Base-by-base conservation (phyloP, 2,329 filamentous ascomycete species). In the Fusarium foetens region DNA sequence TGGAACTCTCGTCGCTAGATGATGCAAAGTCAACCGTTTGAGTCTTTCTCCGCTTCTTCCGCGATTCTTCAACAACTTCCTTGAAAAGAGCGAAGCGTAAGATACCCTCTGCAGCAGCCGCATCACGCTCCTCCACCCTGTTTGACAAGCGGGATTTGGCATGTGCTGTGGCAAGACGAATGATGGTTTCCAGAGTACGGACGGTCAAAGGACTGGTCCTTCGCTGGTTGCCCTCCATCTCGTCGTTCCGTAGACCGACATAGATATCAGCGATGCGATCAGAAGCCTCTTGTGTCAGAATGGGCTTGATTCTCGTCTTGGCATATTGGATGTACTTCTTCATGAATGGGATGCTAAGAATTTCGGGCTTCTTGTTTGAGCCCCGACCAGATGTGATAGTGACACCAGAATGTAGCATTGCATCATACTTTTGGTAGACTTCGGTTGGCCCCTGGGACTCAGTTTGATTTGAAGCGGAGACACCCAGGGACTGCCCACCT, bases 321-420 rank as follows among this genome's bases (percentile, higher is more conserved):
- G 96, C 94, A 81, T 99, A 99, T 80, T 99, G 96, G 49, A 99
- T 97, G 82, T 98, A 99, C 84, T 99, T 99, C 85, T 99, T 99
- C 86, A 99, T 94, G 83, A 99, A 99, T 0, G 95, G 93, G 68
- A 99, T 98, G 83, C 93, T 97, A 59, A 99, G 86, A 19, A 99
- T 93, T 80, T 98, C 94, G 9, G 93, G 90, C 72, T 92, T 92
- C 81, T 93, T 93, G 75, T 90, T 90, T 31, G 91, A 84, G 16
- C 93, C 93, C 42, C 94, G 89, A 14, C 93, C 92, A 17, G 91
- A 87, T 8, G 91, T 94, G 21, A 94, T 83, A 11, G 91, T 94
- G 51, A 98, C 94, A 68, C 96, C 96, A 14, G 94, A 93, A 79
- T 99, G 96, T 45, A 99, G 88, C 94, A 98, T 97, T 35, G 93